Conservation (phyloP, 371 early-diverging fungal species). For the Mortierella polycephala region DNA sequence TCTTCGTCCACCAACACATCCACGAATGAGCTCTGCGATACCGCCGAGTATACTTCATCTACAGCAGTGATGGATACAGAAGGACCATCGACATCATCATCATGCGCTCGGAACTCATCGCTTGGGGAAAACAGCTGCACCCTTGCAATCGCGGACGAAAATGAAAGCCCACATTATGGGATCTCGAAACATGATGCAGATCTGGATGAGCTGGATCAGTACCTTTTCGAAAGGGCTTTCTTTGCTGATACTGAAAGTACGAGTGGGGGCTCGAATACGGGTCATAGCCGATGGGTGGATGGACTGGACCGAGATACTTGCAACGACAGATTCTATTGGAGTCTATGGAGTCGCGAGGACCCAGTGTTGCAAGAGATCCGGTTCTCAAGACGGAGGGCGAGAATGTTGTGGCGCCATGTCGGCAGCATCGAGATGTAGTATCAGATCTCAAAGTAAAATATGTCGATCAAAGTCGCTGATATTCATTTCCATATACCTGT, state of each 20-base stretch:
- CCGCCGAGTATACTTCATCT: not conserved
- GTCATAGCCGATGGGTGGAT: conserved; percentile 13
- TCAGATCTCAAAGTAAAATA: not conserved
- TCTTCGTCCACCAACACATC: conserved; percentile 1
- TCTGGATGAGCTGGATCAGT: conserved; percentile 37
- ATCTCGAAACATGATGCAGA: conserved; percentile 38
- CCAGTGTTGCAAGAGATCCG: conserved; percentile 13
- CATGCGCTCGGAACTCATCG: not conserved
- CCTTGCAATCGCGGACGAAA: not conserved
- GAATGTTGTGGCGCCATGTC: conserved; percentile 41
- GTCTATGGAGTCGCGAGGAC: conserved; percentile 27
- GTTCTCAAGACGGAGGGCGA: conserved; percentile 31
- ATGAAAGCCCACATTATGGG: conserved; percentile 19
- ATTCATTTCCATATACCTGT: too few species aligned
- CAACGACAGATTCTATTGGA: conserved; percentile 36
- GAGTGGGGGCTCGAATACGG: not conserved
- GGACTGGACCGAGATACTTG: conserved; percentile 27
- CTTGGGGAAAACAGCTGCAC: too few species aligned
- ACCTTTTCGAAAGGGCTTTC: conserved; percentile 5
- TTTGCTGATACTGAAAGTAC: not conserved
- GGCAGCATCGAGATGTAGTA: not conserved
- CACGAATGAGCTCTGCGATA: conserved; percentile 3
- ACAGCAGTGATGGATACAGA: not conserved
- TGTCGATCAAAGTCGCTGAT: not conserved
- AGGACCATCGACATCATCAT: not conserved